Evolutionary conservation across 2,329 filamentous ascomycete genomes (phyloP).

Genomic region (Venturia nashicola): DNA sequence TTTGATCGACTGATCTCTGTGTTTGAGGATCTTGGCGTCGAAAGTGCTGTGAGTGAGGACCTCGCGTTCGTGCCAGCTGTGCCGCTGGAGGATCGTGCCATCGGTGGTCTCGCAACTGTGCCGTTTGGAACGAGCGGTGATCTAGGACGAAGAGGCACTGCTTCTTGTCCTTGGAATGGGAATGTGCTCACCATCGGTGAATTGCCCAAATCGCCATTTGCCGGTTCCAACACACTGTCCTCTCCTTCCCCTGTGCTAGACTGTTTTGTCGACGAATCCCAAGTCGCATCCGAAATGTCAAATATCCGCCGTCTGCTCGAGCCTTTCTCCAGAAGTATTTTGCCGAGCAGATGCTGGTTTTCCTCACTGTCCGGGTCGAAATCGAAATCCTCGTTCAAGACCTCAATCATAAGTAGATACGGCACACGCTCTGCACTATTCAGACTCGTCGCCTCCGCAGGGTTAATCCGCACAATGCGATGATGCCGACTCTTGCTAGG

Average conservation of each 20-base stretch:
- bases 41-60: slow-evolving; percentile 46
- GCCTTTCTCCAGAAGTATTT: slow-evolving; percentile 54
- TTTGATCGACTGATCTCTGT: slow-evolving; percentile 54
- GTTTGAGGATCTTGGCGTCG: slow-evolving; percentile 59
- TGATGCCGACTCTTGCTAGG: slow-evolving; percentile 67
- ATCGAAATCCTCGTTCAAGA: slow-evolving; percentile 68
- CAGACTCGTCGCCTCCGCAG: slow-evolving; percentile 70
- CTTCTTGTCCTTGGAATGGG: slow-evolving; percentile 13
- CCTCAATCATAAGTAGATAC: slow-evolving; percentile 74
- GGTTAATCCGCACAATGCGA: slow-evolving; percentile 71
- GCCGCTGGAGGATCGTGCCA: slow-evolving; percentile 44
- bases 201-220: slow-evolving; percentile 63
- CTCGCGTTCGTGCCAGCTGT: slow-evolving; percentile 37
- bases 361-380: slow-evolving; percentile 65
- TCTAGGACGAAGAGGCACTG: slow-evolving; percentile 31
- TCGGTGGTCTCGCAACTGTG: background rate
- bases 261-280: slow-evolving; percentile 18
- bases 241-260: slow-evolving; percentile 32
- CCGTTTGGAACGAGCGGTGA: slow-evolving; percentile 7
- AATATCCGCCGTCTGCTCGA: slow-evolving; percentile 37
- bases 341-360: slow-evolving; percentile 55
- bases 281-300: slow-evolving; percentile 49
- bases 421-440: slow-evolving; percentile 82
- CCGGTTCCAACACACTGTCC: slow-evolving; percentile 78
- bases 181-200: slow-evolving; percentile 50